Conservation (phyloP, 306 rosid species). For the Biancaea sappan region DNA sequence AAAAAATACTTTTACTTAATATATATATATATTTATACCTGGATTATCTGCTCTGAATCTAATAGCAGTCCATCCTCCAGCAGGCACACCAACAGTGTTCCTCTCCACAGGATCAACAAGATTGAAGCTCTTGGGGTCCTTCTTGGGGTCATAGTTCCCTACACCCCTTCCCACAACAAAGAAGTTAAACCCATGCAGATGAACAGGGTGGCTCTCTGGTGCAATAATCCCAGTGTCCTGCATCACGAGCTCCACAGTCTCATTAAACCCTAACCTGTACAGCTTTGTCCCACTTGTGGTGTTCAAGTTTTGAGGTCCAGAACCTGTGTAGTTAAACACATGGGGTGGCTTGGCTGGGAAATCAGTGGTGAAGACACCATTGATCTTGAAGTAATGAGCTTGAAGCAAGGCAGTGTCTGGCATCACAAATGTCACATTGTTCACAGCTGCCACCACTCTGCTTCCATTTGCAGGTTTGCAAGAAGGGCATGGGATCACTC, state of each 20-base stretch:
- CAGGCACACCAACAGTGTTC: conserved; percentile 72
- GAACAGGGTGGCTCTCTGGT: conserved; percentile 79
- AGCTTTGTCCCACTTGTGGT: conserved; percentile 60
- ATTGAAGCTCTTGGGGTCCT: conserved; percentile 56
- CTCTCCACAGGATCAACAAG: conserved; percentile 84
- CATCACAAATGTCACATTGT: conserved; percentile 84
- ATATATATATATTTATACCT: too few relatives aligned
- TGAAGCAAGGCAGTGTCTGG: conserved; percentile 75
- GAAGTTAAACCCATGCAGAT: conserved; percentile 83
- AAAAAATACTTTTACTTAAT: too few relatives aligned
- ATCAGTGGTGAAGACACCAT: conserved; percentile 72
- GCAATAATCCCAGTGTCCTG: conserved; percentile 72
- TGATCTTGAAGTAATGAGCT: conserved; percentile 63
- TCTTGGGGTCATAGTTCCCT: conserved; percentile 65
- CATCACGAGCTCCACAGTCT: conserved; percentile 65
- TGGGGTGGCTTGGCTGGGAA: conserved; percentile 66
- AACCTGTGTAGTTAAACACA: conserved; percentile 59
- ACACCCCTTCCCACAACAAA: conserved; percentile 65
- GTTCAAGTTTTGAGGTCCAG: conserved; percentile 42
- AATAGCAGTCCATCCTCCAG: conserved; percentile 86
- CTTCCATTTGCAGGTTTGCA: conserved; percentile 77
- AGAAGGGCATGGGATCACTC: conserved; percentile 68
- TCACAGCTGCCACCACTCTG: conserved; percentile 62
- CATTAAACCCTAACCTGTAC: conserved; percentile 57
- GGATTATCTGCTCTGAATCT: conserved; percentile 86